phyloP scores from a whole-genome alignment of 129 eudicot genomes.

The Artemisia argyi region DNA sequence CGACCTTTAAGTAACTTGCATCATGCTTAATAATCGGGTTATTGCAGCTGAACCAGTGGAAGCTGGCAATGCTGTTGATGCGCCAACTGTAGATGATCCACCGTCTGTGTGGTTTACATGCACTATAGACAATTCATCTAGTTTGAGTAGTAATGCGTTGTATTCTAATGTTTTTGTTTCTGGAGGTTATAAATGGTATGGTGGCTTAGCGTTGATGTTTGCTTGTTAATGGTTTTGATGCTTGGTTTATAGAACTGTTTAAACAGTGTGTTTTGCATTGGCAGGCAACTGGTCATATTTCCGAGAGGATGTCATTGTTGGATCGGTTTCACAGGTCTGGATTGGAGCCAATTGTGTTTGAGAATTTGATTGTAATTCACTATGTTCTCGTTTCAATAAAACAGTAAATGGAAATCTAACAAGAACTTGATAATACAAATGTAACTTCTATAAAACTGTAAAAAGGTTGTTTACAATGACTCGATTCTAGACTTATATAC shows the following conservation, averaged over 20 bases:
- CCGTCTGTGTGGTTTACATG: slow-evolving; percentile 79
- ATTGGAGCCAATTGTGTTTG: too few relatives aligned
- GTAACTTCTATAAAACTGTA: too few relatives aligned
- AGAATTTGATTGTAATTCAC: too few relatives aligned
- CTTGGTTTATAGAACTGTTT: slow-evolving; percentile 7
- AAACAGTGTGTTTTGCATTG: slow-evolving; percentile 22
- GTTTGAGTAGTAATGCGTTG: slow-evolving; percentile 56
- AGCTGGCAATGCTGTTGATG: slow-evolving; percentile 50
- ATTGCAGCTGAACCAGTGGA: slow-evolving; percentile 59
- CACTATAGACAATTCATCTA: slow-evolving; percentile 71
- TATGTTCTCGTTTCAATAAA: too few relatives aligned
- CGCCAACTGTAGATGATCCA: slow-evolving; percentile 73
- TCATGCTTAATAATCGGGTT: not conserved
- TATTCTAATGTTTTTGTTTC: slow-evolving; percentile 71
- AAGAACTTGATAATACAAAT: too few relatives aligned
- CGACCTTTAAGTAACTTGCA: not conserved
- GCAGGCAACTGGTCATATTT: slow-evolving; percentile 81
- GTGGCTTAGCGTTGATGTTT: not conserved
- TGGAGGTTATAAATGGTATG: slow-evolving; percentile 92
- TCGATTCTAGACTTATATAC: too few relatives aligned
- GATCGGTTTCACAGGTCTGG: too few relatives aligned
- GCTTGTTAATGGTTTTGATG: slow-evolving; percentile 8
- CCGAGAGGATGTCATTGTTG: slow-evolving; percentile 79
- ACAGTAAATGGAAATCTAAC: too few relatives aligned
- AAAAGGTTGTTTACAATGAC: too few relatives aligned